Conservation (phyloP, 345 rosid genomes). For the Citrus hindsii region DNA sequence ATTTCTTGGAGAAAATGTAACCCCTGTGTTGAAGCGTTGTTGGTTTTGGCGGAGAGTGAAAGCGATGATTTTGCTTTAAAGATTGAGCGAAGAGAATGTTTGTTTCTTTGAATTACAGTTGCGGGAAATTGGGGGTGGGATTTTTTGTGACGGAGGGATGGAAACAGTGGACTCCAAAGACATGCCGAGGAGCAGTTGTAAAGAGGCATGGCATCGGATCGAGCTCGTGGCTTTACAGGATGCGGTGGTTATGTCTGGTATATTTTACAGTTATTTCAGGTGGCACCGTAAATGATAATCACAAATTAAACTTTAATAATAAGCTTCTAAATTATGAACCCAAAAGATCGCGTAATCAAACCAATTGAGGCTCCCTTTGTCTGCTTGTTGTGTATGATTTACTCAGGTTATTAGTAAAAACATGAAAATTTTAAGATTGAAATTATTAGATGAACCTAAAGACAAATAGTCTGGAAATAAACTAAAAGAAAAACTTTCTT, state of each 20-base stretch:
- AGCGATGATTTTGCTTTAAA: neutral
- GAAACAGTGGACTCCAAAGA: neutral
- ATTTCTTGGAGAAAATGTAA: constrained; percentile 31
- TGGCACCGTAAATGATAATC: neutral
- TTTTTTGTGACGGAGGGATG: neutral
- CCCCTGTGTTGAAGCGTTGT: neutral
- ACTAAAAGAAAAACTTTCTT: too few species aligned
- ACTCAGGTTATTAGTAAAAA: too few species aligned
- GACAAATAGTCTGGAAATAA: too few species aligned
- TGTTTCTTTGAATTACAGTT: neutral
- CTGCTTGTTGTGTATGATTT: too few species aligned
- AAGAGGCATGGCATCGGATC: neutral
- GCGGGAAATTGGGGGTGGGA: neutral
- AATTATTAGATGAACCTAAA: too few species aligned
- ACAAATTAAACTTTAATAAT: neutral
- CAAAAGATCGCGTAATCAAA: neutral
- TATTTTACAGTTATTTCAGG: neutral
- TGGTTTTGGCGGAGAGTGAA: neutral
- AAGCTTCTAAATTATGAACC: neutral
- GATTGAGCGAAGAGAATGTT: neutral
- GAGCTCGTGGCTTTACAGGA: neutral
- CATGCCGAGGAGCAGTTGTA: neutral
- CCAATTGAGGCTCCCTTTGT: neutral
- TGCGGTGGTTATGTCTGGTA: neutral
- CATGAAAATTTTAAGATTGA: too few species aligned